These are phyloP conservation scores for Hydnum rufescens DNA, from an alignment of 768 basidiomycete genomes.

Conservation along the genomic window DNA sequence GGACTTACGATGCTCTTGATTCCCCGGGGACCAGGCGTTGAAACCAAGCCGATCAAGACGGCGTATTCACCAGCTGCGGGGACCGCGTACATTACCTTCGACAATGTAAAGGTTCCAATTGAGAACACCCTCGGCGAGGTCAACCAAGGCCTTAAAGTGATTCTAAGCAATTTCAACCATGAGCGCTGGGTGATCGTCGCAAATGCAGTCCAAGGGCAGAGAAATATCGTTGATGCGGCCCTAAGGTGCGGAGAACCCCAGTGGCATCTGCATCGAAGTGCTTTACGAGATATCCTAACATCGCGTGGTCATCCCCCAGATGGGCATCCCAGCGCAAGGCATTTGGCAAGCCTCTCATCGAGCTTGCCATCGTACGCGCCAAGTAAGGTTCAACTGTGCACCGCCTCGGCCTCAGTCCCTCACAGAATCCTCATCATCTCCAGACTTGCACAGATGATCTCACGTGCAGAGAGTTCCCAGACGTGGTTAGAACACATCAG, in stretches of 20 bases:
- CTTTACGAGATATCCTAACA: background rate
- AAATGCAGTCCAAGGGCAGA: constrained; percentile 51
- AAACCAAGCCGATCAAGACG: constrained; percentile 81
- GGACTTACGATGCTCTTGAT: constrained; percentile 63
- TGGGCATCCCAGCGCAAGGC: constrained; percentile 83
- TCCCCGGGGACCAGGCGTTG: constrained; percentile 47
- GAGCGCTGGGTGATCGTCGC: constrained; percentile 75
- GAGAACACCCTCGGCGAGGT: constrained; percentile 69
- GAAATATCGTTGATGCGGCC: constrained; percentile 78
- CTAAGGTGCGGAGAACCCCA: constrained; percentile 27
- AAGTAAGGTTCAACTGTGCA: constrained; percentile 34
- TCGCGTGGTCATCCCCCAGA: constrained; percentile 14
- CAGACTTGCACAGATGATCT: constrained; percentile 65
- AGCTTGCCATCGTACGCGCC: constrained; percentile 69
- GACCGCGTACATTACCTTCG: constrained; percentile 27
- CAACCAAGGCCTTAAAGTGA: constrained; percentile 63
- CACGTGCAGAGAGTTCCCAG: constrained; percentile 61
- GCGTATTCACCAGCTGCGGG: constrained; percentile 84
- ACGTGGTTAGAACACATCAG: constrained; percentile 68
- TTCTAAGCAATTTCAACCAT: constrained; percentile 71
- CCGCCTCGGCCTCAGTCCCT: background rate
- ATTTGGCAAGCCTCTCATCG: constrained; percentile 55
- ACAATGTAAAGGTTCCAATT: constrained; percentile 50
- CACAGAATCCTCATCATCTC: background rate
- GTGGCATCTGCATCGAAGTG: background rate